Conservation (phyloP, 2,329 filamentous ascomycete genomes). For the Aspergillus nomiae region DNA sequence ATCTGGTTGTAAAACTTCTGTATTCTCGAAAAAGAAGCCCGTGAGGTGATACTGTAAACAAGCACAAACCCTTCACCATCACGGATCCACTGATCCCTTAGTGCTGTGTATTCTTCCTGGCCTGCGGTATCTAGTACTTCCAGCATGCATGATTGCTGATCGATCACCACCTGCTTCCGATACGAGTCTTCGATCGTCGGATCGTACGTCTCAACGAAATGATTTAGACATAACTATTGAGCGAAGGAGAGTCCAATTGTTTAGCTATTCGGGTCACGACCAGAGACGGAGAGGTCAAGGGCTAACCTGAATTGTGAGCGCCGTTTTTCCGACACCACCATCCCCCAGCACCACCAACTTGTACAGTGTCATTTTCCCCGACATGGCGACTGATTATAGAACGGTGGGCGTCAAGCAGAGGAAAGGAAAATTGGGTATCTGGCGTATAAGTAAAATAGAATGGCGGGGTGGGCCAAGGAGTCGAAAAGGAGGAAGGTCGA, state of each 20-base stretch:
- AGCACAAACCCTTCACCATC: conserved; percentile 97
- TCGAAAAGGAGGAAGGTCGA: conserved; percentile 8
- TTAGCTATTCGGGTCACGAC: conserved; percentile 11
- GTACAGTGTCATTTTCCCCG: conserved; percentile 93
- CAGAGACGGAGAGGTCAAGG: conserved; percentile 9
- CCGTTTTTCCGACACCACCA: conserved; percentile 91
- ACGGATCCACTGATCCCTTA: conserved; percentile 97
- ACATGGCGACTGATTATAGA: conserved; percentile 58
- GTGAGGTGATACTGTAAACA: conserved; percentile 97
- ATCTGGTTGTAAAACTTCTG: conserved; percentile 96
- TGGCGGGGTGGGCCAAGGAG: conserved; percentile 1
- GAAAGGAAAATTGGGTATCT: conserved; percentile 5
- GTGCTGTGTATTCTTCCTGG: conserved; percentile 96
- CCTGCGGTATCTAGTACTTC: conserved; percentile 96
- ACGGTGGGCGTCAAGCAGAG: neutral
- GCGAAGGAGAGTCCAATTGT: conserved; percentile 3
- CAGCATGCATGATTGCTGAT: conserved; percentile 93
- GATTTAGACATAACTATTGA: conserved; percentile 83
- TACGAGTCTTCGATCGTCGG: conserved; percentile 71
- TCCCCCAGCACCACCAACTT: conserved; percentile 95
- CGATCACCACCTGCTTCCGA: conserved; percentile 77
- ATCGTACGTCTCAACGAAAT: conserved; percentile 92
- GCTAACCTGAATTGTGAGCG: conserved; percentile 77
- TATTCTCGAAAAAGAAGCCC: conserved; percentile 92
- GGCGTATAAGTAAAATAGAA: conserved; percentile 1